Conservation (phyloP, 345 rosid species). For the Chamaenerion angustifolium region DNA sequence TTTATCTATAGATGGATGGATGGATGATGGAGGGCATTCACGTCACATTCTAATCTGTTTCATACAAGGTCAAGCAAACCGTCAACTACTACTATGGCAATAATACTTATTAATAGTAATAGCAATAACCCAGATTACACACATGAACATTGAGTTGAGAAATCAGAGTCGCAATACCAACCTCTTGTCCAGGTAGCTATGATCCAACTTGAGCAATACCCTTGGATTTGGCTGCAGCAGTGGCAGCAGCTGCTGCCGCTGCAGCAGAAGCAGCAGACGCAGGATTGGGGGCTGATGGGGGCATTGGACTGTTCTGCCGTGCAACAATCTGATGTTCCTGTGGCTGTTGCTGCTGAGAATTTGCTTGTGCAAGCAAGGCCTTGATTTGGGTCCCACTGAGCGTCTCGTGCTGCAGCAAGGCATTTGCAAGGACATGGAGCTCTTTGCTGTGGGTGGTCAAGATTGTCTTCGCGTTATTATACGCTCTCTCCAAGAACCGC, state of each 20-base stretch:
- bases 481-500: slow-evolving; percentile 56
- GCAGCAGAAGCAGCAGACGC: slow-evolving; percentile 50
- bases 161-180: slow-evolving; percentile 2
- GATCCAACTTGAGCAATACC: slow-evolving; percentile 84
- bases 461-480: slow-evolving; percentile 70
- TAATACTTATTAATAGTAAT: too few relatives aligned
- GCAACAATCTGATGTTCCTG: slow-evolving; percentile 32
- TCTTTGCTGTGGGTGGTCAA: slow-evolving; percentile 67
- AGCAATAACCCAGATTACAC: too few relatives aligned
- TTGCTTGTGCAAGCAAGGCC: slow-evolving; percentile 48
- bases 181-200: slow-evolving; percentile 12
- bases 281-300: slow-evolving; percentile 63
- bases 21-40: too few relatives aligned
- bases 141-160: too few relatives aligned
- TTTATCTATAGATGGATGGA: too few relatives aligned
- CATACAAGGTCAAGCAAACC: too few relatives aligned
- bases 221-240: slow-evolving; percentile 60
- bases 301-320: slow-evolving; percentile 43
- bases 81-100: too few relatives aligned
- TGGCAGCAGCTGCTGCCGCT: slow-evolving; percentile 44
- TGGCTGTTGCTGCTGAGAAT: slow-evolving; percentile 30
- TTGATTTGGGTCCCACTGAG: slow-evolving; percentile 72
- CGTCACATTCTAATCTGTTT: too few relatives aligned
- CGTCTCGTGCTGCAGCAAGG: slow-evolving; percentile 70
- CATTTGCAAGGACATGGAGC: slow-evolving; percentile 71